Evolutionary conservation across 345 rosid genomes (phyloP), one percentile per base, ranked within the genome.

Genomic region (Microcos paniculata): DNA sequence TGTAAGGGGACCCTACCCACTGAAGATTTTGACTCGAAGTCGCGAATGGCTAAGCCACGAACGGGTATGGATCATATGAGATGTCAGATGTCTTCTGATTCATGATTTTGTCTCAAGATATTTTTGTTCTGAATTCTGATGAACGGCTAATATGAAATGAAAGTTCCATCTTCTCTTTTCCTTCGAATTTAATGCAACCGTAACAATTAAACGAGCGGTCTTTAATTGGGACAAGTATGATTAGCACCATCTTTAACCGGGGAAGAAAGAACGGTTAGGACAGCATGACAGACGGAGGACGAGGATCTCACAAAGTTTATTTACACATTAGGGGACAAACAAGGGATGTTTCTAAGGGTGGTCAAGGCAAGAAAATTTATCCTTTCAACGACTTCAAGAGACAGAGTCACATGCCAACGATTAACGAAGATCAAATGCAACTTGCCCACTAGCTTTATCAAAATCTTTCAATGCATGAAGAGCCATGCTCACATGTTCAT

Each of bases 71-170:
- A 64, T 35, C 40, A 35, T 64, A 1, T 0, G 30, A 40, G 9
- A 21, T 40, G 23, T 42, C n/a, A 40, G 9, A 21, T 40, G 23
- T 42, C n/a, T 42, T 12, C 14, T 8, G 3, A 13, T 42, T 16
- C 62, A 62, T 62, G 31, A 33, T 62, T 33, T 62, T 65, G 33
- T 43, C 52, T 43, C 33, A 24, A 38, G 70, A 65, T 65, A 42
- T 65, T 65, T 65, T 13, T 43, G 2, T 65, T n/a, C 8, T 64
- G 14, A 42, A 6, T 65, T n/a, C 8, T 64, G 14, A 42, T 65
- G 70, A 43, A 65, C 52, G 52, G 52, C n/a, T 26, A 13, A 21
- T 42, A 64, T 42, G 1, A 42, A 23, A 65, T 0, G 40, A 35
- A 35, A 4, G 6, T 1, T 7, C 40, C 2, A 1, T 33, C 70